Percentiles rank a stretch among this genome's conserved stretches.
phyloP scores from a whole-genome alignment of 192 early-diverging fungal species.

The Podila epigama region DNA sequence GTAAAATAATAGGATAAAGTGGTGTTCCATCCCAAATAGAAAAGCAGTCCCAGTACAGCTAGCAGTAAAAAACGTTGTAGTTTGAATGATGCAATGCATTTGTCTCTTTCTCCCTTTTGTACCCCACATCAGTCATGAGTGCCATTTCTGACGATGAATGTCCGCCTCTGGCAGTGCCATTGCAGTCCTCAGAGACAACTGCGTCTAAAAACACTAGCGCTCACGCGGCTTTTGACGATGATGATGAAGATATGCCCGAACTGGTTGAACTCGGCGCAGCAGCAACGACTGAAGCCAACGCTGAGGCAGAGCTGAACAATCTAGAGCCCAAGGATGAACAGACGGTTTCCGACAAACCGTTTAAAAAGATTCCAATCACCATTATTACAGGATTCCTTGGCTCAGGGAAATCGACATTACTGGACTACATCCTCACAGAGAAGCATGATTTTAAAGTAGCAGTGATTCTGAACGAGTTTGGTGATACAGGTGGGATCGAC shows the following conservation, averaged over 20 bases:
- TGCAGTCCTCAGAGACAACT: not conserved
- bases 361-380: conserved; percentile 46
- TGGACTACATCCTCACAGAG: conserved; percentile 83
- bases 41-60: not conserved
- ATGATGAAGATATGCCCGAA: conserved; percentile 45
- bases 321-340: too few relatives aligned
- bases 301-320: too few relatives aligned
- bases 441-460: conserved; percentile 96
- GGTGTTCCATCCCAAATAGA: not conserved
- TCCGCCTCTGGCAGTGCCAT: conserved; percentile 22
- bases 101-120: not conserved
- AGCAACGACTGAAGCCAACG: not conserved
- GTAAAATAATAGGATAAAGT: not conserved
- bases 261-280: conserved; percentile 13
- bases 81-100: not conserved
- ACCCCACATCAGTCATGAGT: not conserved
- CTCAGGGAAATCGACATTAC: conserved; percentile 91
- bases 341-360: not conserved
- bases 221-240: not conserved
- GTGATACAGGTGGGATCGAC: conserved; percentile 92
- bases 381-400: conserved; percentile 76
- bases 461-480: conserved; percentile 99
- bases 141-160: conserved; percentile 30
- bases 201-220: not conserved
- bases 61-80: not conserved